phyloP scores from a whole-genome alignment of 2,329 filamentous ascomycete species.

The Colletotrichum tofieldiae region DNA sequence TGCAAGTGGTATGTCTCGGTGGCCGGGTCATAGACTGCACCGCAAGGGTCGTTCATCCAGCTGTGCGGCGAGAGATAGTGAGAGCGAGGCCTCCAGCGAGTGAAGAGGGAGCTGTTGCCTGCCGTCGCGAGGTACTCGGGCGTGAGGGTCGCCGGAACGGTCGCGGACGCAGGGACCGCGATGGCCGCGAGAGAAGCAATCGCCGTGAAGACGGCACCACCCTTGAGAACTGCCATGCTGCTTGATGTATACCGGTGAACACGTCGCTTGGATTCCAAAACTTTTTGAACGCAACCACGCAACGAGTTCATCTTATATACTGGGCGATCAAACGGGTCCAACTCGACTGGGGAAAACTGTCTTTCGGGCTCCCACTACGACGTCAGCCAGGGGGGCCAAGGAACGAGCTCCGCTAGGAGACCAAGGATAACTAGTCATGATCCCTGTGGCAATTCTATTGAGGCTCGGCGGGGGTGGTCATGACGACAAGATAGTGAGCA shows the following conservation, averaged over 20 bases:
- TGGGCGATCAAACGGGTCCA: conserved; percentile 2
- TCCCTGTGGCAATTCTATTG: conserved; percentile 17
- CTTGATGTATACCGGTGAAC: conserved; percentile 15
- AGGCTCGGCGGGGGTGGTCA: conserved; percentile 25
- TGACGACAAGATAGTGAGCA: conserved; percentile 20
- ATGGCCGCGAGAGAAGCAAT: conserved; percentile 39
- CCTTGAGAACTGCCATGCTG: conserved; percentile 41
- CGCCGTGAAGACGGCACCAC: conserved; percentile 41
- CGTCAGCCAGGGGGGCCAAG: conserved; percentile 40
- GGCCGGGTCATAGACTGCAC: conserved; percentile 69
- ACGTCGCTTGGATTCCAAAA: conserved; percentile 27
- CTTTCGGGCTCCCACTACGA: conserved; percentile 21
- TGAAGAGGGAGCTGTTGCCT: conserved; percentile 44
- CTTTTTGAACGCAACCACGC: not conserved
- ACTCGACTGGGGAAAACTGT: conserved; percentile 10
- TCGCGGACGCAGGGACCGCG: conserved; percentile 26
- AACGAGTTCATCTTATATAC: conserved; percentile 38
- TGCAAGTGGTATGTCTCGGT: conserved; percentile 75
- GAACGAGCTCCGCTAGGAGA: conserved; percentile 17
- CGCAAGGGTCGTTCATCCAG: conserved; percentile 77
- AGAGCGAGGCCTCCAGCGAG: conserved; percentile 42
- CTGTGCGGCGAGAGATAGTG: conserved; percentile 69
- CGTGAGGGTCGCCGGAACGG: conserved; percentile 33
- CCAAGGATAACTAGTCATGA: conserved; percentile 38
- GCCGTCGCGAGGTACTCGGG: conserved; percentile 35